phyloP scores from a whole-genome alignment of 2,329 filamentous ascomycete species.

The Neonectria neomacrospora region DNA sequence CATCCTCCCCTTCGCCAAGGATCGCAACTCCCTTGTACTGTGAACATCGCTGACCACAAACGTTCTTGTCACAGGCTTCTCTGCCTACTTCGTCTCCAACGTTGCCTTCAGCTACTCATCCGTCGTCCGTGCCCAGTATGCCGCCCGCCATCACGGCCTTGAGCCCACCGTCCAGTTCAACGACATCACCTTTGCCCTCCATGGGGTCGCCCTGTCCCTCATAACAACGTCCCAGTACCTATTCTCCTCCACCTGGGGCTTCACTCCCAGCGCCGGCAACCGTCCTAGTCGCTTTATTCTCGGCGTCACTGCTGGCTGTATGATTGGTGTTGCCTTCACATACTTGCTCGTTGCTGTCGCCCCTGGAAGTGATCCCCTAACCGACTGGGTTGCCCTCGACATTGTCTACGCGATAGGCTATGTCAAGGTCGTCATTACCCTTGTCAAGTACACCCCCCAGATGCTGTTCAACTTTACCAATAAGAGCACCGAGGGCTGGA shows the following conservation, averaged over 20 bases:
- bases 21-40: not conserved
- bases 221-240: slow-evolving; percentile 84
- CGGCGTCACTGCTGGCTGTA: slow-evolving; percentile 75
- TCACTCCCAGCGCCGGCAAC: slow-evolving; percentile 68
- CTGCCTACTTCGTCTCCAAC: slow-evolving; percentile 81
- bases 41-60: slow-evolving; percentile 31
- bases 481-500: slow-evolving; percentile 88
- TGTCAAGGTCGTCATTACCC: slow-evolving; percentile 87
- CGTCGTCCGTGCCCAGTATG: slow-evolving; percentile 83
- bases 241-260: slow-evolving; percentile 77
- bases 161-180: slow-evolving; percentile 89
- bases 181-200: slow-evolving; percentile 87
- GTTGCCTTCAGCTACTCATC: slow-evolving; percentile 81
- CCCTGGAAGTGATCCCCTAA: slow-evolving; percentile 51
- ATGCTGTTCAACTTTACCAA: slow-evolving; percentile 85
- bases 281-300: slow-evolving; percentile 70
- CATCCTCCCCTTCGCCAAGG: slow-evolving; percentile 21
- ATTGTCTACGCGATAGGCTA: slow-evolving; percentile 79
- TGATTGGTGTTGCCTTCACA: slow-evolving; percentile 67
- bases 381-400: slow-evolving; percentile 71
- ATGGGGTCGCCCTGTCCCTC: slow-evolving; percentile 78
- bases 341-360: slow-evolving; percentile 58
- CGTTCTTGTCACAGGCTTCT: slow-evolving; percentile 65
- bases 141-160: slow-evolving; percentile 77
- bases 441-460: slow-evolving; percentile 95